phyloP scores from a whole-genome alignment of 257 asterid species.

The Mentha longifolia region DNA sequence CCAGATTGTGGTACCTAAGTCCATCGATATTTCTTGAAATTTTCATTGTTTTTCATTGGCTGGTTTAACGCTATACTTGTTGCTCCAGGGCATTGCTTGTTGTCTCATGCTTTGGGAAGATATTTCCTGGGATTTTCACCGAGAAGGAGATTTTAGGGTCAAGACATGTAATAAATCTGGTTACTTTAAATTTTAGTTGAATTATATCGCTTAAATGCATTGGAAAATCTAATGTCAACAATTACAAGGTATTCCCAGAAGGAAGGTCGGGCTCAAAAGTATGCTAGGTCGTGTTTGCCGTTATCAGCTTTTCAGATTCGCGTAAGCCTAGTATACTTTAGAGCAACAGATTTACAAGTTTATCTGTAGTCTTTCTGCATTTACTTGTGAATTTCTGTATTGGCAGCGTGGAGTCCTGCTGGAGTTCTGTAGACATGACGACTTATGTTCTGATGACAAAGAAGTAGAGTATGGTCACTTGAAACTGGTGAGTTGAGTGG shows the following conservation, averaged over 20 bases:
- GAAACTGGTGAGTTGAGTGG: constrained; percentile 69
- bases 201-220: constrained; percentile 13
- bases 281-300: constrained; percentile 58
- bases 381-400: constrained; percentile 32
- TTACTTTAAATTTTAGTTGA: constrained; percentile 21
- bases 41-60: constrained; percentile 19
- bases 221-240: constrained; percentile 43
- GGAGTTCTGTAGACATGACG: constrained; percentile 84
- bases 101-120: constrained; percentile 61
- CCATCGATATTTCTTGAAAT: constrained; percentile 2
- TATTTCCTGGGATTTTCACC: constrained; percentile 64
- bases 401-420: constrained; percentile 68
- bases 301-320: constrained; percentile 52
- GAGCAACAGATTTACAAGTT: background rate
- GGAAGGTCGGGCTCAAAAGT: constrained; percentile 82
- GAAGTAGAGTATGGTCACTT: constrained; percentile 48
- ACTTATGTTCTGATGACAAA: constrained; percentile 45
- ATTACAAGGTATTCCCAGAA: constrained; percentile 78
- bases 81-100: constrained; percentile 79
- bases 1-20: constrained; percentile 77
- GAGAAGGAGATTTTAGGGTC: constrained; percentile 83
- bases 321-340: constrained; percentile 48
- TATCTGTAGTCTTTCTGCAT: constrained; percentile 22
- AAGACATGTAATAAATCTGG: constrained; percentile 59
- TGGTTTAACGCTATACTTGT: constrained; percentile 31